phyloP scores from a whole-genome alignment of 495 filamentous ascomycete genomes.

The Terfezia claveryi region DNA sequence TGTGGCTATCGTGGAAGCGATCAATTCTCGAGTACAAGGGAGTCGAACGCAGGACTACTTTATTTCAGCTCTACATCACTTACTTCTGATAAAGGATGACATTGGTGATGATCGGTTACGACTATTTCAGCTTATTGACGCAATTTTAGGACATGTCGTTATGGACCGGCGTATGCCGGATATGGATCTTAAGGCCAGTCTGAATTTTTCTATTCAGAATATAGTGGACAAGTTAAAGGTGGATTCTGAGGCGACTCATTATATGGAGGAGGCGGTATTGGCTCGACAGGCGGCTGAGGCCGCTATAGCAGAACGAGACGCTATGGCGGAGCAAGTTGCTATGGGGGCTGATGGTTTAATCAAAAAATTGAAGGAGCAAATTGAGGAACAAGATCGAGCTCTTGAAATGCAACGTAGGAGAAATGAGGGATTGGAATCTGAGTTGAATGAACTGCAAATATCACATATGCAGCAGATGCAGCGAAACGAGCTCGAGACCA shows the following conservation, averaged over 20 bases:
- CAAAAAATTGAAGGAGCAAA: slow-evolving; percentile 72
- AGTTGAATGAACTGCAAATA: slow-evolving; percentile 67
- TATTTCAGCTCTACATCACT: slow-evolving; percentile 80
- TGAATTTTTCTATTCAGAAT: slow-evolving; percentile 93
- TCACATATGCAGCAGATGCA: slow-evolving; percentile 81
- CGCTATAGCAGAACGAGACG: slow-evolving; percentile 87
- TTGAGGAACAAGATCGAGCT: slow-evolving; percentile 75
- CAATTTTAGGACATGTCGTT: slow-evolving; percentile 94
- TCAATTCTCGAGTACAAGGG: slow-evolving; percentile 64
- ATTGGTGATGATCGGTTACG: slow-evolving; percentile 77
- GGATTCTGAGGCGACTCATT: slow-evolving; percentile 78
- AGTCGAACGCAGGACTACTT: slow-evolving; percentile 85
- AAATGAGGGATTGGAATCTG: slow-evolving; percentile 65
- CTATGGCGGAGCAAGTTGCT: slow-evolving; percentile 80
- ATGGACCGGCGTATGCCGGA: slow-evolving; percentile 94
- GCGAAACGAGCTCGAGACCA: slow-evolving; percentile 81
- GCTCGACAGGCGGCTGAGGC: slow-evolving; percentile 81
- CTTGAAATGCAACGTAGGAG: slow-evolving; percentile 77
- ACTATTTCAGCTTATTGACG: slow-evolving; percentile 95
- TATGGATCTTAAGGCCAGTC: slow-evolving; percentile 88
- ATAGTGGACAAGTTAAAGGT: slow-evolving; percentile 88
- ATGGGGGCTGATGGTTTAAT: slow-evolving; percentile 87
- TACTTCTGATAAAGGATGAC: slow-evolving; percentile 81
- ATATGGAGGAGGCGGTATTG: slow-evolving; percentile 72
- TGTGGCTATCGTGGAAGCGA: slow-evolving; percentile 78